Base-by-base conservation (phyloP, 805 yeast genomes). In the Saccharomycopsis lassenensis region DNA sequence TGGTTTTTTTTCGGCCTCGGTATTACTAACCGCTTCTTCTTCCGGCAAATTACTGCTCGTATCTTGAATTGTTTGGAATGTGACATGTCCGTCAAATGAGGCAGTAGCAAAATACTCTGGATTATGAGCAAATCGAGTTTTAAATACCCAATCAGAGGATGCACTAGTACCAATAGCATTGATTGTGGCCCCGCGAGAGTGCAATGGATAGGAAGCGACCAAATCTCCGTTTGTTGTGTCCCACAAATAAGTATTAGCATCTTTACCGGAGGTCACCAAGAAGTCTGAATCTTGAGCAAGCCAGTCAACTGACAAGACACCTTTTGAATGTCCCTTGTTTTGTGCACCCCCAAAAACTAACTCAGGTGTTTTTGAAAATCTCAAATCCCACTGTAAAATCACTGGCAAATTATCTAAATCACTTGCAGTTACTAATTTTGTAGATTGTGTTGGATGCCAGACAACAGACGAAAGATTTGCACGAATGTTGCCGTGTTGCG, bases 401-500 rank as follows among this genome's bases (percentile, higher is more conserved):
- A 81, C 69, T 8, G 98, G 94, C 34, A 74, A 72, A 15, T 68
- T 63, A 56, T 87, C 96, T 40, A 74, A 71, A 42, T 79, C 86
- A 20, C 91, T 77, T 19, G 94, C 95, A 18, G 97, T 89, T 19
- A 82, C 75, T 41, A 91, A 70, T 54, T 74, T 79, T 11, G 97
- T 89, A 40, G 89, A 74, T 59, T 77, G 78, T 29, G 69, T 61
- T 39, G 99, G 98, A 57, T 91, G 96, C 99, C 99, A 91, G 40
- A 79, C 85, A 10, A 91, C 93, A 42, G 71, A 69, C 24, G 93
- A 74, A 34, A 89, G 68, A 38, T 77, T 78, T 17, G 86, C 78
- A 51, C 79, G 71, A 29, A 66, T 68, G 30, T 51, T 46, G 24
- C 40, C 33, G 20, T 63, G 55, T 11, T 62, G 59, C 3, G 65